Evolutionary conservation across 257 asterid species (phyloP), one percentile per base, ranked within the genome.

Genomic region (Solanum etuberosum): DNA sequence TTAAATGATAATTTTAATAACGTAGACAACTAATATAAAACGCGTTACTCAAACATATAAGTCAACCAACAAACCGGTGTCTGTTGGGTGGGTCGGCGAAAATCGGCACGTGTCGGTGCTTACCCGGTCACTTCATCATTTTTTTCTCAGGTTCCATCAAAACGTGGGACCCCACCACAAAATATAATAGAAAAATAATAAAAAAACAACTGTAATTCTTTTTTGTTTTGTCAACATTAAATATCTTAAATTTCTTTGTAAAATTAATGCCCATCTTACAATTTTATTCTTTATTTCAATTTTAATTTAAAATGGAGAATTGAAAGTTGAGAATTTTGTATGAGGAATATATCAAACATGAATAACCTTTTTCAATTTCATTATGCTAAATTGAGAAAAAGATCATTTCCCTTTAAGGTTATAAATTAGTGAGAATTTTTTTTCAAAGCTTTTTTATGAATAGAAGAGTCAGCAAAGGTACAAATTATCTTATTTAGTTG

Each of bases 101-200:
- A 90, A 94, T 92, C 89, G 95, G 96, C 96, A 91, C 91, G 92
- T 87, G 93, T 92, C 93, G 92, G 90, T 84, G 95, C 90, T 86
- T 93, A 92, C 85, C 91, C 88, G 16, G 63, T 70, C 86, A 86
- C 83, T 87, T 83, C 90, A 86, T 89, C 85, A 46, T 81, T 88
- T 25, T 65, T 61, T 5, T 8, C 34, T 15, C 12, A 35, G 25
- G 38, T 29, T 84, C 80, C 59, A 84, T 84, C 63, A 84, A 84
- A 65, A 65, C 4, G 18, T 42, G 31, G 81, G 42, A 84, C 65
- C 80, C 81, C 5, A 40, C 57, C 61, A 84, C 65, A 20, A 20
- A 72, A 72, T 31, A 31, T 57, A 35, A 34, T 9, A 20, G 6
- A 32, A 18, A 5, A 72, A 20, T 9, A 72, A 34, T 5, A 72